A percentile compares a stretch with the other conserved stretches of the same genome.
Conservation (phyloP, 192 early-diverging fungal species). For the Diversispora eburnea region DNA sequence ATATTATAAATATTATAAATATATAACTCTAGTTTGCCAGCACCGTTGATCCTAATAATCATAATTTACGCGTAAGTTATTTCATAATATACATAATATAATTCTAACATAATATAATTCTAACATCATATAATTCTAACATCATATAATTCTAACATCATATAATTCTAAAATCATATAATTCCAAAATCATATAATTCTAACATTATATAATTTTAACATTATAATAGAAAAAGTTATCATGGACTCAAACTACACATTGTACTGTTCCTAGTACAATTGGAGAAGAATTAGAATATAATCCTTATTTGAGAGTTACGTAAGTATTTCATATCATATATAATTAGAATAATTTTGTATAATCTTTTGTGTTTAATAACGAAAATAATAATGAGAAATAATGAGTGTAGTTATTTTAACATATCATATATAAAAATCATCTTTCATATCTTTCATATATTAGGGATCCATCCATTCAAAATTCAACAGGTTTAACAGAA, state of each 20-base stretch:
- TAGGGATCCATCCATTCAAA: conserved; percentile 56
- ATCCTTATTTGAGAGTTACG: conserved; percentile 85
- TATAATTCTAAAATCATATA: not conserved
- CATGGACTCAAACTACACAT: conserved; percentile 44
- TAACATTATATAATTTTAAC: not conserved
- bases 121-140: no score
- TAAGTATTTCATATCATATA: conserved; percentile 25
- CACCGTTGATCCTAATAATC: conserved; percentile 73
- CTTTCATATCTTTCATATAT: not conserved
- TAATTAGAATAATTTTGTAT: no score
- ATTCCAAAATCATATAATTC: not conserved
- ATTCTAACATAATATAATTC: not conserved
- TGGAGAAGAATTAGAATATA: conserved; percentile 77
- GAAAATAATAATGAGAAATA: no score
- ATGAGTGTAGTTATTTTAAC: no score
- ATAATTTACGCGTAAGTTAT: conserved; percentile 37
- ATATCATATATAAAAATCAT: no score
- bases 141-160: not conserved
- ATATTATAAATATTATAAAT: no score
- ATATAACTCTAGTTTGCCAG: conserved; percentile 58
- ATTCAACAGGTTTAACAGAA: conserved; percentile 51
- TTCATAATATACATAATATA: conserved; percentile 25
- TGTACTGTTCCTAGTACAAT: conserved; percentile 81
- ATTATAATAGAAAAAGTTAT: conserved; percentile 45
- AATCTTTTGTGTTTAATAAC: no score